These are phyloP conservation scores for Croton laevigatus DNA, from an alignment of 441 rosid genomes.

Conservation along the genomic window DNA sequence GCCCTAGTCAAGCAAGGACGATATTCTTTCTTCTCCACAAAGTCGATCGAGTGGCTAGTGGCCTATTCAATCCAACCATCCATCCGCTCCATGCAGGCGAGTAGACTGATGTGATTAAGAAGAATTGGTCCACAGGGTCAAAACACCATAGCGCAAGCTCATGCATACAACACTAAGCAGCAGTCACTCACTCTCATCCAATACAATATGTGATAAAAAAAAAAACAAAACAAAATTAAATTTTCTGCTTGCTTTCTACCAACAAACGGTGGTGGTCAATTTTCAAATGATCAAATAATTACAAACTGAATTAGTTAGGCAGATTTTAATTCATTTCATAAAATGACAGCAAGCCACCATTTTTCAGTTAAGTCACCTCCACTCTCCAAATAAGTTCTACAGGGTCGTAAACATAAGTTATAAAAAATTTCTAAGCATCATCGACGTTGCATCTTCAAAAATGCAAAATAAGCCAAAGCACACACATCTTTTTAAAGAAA, in stretches of 20 bases:
- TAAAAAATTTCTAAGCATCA: slow-evolving; percentile 10
- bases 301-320: neutral
- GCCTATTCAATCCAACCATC: neutral
- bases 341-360: neutral
- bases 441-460: neutral
- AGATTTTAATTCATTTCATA: neutral
- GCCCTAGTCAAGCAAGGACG: neutral
- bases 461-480: neutral
- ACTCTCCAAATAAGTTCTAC: neutral
- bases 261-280: neutral
- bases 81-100: neutral
- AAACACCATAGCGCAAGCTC: neutral
- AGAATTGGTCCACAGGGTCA: neutral
- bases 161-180: neutral
- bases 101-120: neutral
- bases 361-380: neutral
- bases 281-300: neutral
- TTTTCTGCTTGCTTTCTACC: neutral
- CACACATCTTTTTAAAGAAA: neutral
- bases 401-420: neutral
- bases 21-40: neutral
- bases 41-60: neutral
- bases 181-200: neutral
- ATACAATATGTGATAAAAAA: neutral
- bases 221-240: neutral